These are phyloP conservation scores for Suillus subaureus DNA, from an alignment of 768 basidiomycete genomes.

Conservation along the genomic window DNA sequence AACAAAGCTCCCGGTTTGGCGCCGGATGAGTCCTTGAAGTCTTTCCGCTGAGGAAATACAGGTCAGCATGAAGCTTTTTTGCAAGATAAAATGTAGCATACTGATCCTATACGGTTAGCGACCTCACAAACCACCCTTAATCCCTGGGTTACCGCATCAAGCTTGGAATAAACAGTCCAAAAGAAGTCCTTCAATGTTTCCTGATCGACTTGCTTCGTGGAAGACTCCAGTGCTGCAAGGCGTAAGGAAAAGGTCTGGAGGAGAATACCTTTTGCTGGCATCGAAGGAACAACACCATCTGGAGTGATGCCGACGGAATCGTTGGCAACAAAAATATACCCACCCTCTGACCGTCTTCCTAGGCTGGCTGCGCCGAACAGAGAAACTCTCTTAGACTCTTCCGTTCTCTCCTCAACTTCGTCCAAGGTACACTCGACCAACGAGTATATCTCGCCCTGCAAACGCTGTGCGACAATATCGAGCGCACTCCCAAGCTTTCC, in stretches of 20 bases:
- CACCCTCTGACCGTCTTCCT: constrained; percentile 49
- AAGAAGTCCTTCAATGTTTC: constrained; percentile 90
- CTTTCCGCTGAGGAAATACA: constrained; percentile 66
- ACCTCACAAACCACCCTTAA: constrained; percentile 90
- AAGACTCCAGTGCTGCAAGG: constrained; percentile 72
- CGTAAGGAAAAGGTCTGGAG: constrained; percentile 60
- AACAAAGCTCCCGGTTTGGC: constrained; percentile 77
- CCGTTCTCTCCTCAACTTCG: constrained; percentile 90
- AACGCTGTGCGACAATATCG: constrained; percentile 81
- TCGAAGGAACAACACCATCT: constrained; percentile 26
- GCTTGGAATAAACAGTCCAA: constrained; percentile 96
- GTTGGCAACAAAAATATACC: constrained; percentile 49
- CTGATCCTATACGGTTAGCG: constrained; percentile 86
- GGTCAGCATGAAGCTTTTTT: constrained; percentile 3
- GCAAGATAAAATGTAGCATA: constrained; percentile 43
- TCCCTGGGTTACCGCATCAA: constrained; percentile 92
- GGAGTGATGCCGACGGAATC: constrained; percentile 22
- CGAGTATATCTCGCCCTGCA: constrained; percentile 80
- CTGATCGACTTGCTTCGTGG: constrained; percentile 73
- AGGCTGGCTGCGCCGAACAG: constrained; percentile 38
- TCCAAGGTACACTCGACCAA: constrained; percentile 86
- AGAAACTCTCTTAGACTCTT: constrained; percentile 65
- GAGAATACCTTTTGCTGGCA: constrained; percentile 22
- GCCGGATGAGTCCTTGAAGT: constrained; percentile 86
- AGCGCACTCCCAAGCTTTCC: constrained; percentile 85